These are phyloP conservation scores for Trametes maxima DNA, from an alignment of 768 basidiomycete species.

Conservation along the genomic window DNA sequence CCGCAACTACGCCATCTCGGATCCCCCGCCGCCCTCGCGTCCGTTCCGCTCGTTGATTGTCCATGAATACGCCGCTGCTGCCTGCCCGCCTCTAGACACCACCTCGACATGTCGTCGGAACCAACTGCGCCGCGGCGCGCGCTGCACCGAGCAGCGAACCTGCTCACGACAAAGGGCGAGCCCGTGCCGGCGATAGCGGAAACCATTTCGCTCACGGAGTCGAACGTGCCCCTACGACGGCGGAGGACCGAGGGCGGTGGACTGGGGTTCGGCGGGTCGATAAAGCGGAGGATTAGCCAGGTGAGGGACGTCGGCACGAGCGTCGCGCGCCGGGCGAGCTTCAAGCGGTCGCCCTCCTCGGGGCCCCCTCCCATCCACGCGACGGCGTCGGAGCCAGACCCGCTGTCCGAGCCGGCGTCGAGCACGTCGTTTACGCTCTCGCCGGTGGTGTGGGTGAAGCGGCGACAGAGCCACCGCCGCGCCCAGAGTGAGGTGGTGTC, in stretches of 20 bases:
- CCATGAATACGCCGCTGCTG: not conserved
- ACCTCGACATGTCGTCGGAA: conserved; percentile 10
- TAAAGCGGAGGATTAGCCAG: conserved; percentile 23
- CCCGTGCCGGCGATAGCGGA: conserved; percentile 22
- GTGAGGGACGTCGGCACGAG: conserved; percentile 23
- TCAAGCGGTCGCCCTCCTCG: conserved; percentile 18
- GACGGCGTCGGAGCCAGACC: not conserved
- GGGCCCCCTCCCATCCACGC: conserved; percentile 5
- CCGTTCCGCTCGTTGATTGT: not conserved
- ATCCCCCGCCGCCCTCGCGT: not conserved
- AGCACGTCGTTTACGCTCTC: conserved; percentile 9
- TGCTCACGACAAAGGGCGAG: conserved; percentile 22
- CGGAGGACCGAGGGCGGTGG: conserved; percentile 16
- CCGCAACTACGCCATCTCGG: not conserved
- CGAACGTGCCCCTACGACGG: conserved; percentile 8
- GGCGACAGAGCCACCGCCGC: conserved; percentile 23
- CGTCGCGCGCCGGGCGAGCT: conserved; percentile 22
- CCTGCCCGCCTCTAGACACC: not conserved
- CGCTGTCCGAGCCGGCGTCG: not conserved
- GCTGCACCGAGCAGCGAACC: conserved; percentile 14
- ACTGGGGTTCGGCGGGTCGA: conserved; percentile 23
- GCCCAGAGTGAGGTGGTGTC: conserved; percentile 23
- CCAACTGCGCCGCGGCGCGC: not conserved
- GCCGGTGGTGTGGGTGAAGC: conserved; percentile 18
- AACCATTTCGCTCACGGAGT: conserved; percentile 2